Conservation (phyloP, 2,329 filamentous ascomycete genomes). For the Nemania sp. region DNA sequence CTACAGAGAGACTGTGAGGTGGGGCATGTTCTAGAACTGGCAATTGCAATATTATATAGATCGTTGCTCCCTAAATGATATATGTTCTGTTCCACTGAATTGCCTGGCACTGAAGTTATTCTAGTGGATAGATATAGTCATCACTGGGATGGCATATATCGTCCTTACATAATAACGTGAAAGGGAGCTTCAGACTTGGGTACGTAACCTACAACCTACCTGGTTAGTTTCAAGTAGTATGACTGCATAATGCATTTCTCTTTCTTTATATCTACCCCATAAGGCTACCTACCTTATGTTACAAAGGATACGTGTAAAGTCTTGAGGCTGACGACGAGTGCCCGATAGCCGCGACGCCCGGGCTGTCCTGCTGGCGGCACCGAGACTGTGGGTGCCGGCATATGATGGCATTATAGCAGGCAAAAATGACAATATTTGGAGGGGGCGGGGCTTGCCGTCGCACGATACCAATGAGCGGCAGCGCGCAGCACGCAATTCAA, state of each 20-base stretch:
- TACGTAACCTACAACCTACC: neutral
- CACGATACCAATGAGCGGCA: slow-evolving; percentile 47
- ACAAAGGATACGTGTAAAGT: neutral
- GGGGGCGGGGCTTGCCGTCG: slow-evolving; percentile 27
- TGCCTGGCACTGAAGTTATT: neutral
- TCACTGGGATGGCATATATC: neutral
- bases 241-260: neutral
- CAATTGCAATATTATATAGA: neutral
- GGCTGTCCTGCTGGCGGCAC: slow-evolving; percentile 22
- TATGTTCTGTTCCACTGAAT: no score
- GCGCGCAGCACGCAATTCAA: slow-evolving; percentile 52
- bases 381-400: slow-evolving; percentile 27
- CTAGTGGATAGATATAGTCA: neutral
- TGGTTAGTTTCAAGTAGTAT: no score
- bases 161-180: neutral
- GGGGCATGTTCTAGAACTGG: neutral
- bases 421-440: slow-evolving; percentile 51
- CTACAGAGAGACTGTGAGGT: no score
- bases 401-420: slow-evolving; percentile 42
- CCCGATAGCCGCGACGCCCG: slow-evolving; percentile 37
- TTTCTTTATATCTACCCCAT: neutral
- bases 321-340: slow-evolving; percentile 1
- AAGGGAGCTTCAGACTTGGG: neutral
- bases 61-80: no score
- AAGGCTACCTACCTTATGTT: neutral